Evolutionary conservation across 768 basidiomycete species (phyloP), one percentile per base, ranked within the genome.

Genomic region (Phanerodontia chrysosporium): DNA sequence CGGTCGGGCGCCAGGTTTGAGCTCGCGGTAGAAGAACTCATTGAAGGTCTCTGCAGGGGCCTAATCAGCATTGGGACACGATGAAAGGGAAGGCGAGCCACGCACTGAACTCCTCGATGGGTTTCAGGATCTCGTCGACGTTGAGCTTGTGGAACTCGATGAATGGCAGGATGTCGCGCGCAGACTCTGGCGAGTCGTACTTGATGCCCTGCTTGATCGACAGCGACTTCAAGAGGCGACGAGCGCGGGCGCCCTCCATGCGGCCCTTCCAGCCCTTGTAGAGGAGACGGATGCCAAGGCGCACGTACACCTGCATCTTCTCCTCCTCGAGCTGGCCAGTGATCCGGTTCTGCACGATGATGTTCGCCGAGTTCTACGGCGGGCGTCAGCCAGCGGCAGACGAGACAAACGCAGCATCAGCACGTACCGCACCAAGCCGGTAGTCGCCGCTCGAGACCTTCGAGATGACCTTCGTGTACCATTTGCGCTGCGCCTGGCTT

Each of bases 281-380:
- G 60, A 98, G 70, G 58, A 99, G 68, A 27, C 96, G 79, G 67
- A 99, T 99, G 2, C 96, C 96, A 16, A 99, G 74, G 39, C 95
- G 78, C 0, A 98, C 93, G 69, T 97, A 98, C 13, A 86, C 85
- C 67, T 95, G 89, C 94, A 98, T 99, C 78, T 98, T 98, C 76
- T 98, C 96, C 74, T 99, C 96, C 69, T 95, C 90, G 58, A 98
- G 70, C 70, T 92, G 90, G 0, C 96, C 96, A 0, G 92, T 95
- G 71, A 84, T 73, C 14, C 96, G 81, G 69, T 98, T 95, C 75
- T 98, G 96, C 0, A 99, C 95, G 59, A 98, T 93, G 64, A 99
- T 97, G 69, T 99, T 99, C 25, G 95, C 96, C 54, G 93, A 95
- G 67, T 99, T 97, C 90, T 92, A 67, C 8, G 55, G 1, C 21